Percentiles rank a stretch among this genome's conserved stretches.
Evolutionary conservation across 331 rosid genomes (phyloP).

Genomic region (Telfairia occidentalis): DNA sequence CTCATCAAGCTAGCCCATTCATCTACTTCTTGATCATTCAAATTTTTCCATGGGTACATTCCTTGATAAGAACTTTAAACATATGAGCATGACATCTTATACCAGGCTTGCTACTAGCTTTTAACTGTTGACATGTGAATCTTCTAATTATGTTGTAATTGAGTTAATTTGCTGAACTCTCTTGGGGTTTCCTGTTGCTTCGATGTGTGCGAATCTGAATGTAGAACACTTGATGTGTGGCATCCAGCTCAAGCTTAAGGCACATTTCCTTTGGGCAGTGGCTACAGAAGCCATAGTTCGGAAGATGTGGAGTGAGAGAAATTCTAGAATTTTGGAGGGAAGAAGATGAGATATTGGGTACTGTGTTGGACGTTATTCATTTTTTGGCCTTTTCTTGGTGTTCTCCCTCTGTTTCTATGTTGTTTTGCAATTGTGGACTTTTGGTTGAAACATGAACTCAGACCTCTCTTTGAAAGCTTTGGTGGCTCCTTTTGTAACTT

Average conservation of each 20-base stretch:
- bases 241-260: not conserved
- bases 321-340: not conserved
- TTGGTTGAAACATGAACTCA: not conserved
- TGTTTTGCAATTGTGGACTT: not conserved
- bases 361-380: not conserved
- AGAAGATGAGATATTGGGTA: not conserved
- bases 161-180: not conserved
- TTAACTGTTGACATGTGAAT: not conserved
- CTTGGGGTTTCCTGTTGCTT: not conserved
- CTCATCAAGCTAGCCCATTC: not conserved
- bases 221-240: not conserved
- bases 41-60: not conserved
- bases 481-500: not conserved
- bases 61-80: not conserved
- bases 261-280: not conserved
- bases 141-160: not conserved
- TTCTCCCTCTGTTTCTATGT: not conserved
- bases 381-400: constrained; percentile 1
- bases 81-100: not conserved
- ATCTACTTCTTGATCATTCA: not conserved
- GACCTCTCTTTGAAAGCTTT: not conserved
- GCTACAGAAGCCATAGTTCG: not conserved
- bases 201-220: not conserved
- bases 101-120: not conserved
- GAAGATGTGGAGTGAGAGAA: not conserved